Conservation (phyloP, 108 stramenopile genomes). For the Pseudonitzschia multistriata region DNA sequence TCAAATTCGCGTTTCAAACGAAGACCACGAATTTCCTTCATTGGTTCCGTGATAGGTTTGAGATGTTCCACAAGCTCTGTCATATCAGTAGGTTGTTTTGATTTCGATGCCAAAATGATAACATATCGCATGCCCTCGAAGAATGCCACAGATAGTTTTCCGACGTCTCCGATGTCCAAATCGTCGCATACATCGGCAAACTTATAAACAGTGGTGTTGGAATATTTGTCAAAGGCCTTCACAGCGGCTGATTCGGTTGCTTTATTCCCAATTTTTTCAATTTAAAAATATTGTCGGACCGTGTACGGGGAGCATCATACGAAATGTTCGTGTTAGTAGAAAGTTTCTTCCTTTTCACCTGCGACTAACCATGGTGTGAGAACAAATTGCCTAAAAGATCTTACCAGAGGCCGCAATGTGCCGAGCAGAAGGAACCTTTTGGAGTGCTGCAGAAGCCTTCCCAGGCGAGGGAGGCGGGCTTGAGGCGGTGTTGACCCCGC, state of each 20-base stretch:
- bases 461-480: not conserved
- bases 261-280: not conserved
- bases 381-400: not conserved
- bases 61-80: slow-evolving; percentile 53
- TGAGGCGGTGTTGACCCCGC: slow-evolving; percentile 17
- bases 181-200: slow-evolving; percentile 66
- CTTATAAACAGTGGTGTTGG: slow-evolving; percentile 51
- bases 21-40: slow-evolving; percentile 51
- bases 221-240: slow-evolving; percentile 72
- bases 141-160: slow-evolving; percentile 40
- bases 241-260: slow-evolving; percentile 55
- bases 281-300: not conserved
- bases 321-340: not conserved
- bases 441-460: slow-evolving; percentile 1
- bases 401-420: slow-evolving; percentile 34
- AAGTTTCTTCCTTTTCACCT: not conserved
- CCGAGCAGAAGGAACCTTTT: slow-evolving; percentile 32
- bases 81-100: slow-evolving; percentile 61
- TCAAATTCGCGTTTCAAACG: slow-evolving; percentile 75
- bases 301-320: not conserved
- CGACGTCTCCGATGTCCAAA: slow-evolving; percentile 60
- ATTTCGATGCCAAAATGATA: slow-evolving; percentile 59
- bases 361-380: not conserved
- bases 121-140: slow-evolving; percentile 66
- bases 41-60: slow-evolving; percentile 59